phyloP scores from a whole-genome alignment of 805 yeast genomes.

The Yamadazyma takamatsuzukensis region DNA sequence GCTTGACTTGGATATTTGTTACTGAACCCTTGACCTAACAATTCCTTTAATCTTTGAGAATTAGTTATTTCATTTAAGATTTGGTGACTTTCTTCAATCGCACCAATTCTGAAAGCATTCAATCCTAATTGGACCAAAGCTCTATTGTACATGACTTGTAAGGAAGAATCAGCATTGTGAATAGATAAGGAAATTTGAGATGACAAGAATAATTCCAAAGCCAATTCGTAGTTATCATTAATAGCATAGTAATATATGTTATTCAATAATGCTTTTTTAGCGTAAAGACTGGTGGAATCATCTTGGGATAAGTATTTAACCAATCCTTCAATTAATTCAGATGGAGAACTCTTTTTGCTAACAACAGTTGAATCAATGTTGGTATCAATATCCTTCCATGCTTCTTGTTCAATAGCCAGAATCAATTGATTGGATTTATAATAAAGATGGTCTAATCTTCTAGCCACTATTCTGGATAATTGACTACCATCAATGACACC shows the following conservation, averaged over 20 bases:
- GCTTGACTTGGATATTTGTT: conserved; percentile 63
- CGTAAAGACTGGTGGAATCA: conserved; percentile 64
- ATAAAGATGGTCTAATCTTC: conserved; percentile 89
- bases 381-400: conserved; percentile 57
- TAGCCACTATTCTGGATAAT: conserved; percentile 68
- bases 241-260: conserved; percentile 90
- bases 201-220: conserved; percentile 82
- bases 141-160: conserved; percentile 93
- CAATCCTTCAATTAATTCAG: conserved; percentile 58
- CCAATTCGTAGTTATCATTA: conserved; percentile 76
- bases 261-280: conserved; percentile 79
- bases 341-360: conserved; percentile 35
- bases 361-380: conserved; percentile 25
- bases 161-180: conserved; percentile 75
- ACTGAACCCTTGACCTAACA: conserved; percentile 82
- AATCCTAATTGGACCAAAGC: conserved; percentile 94
- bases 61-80: conserved; percentile 83
- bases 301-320: conserved; percentile 56
- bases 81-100: conserved; percentile 82
- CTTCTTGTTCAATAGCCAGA: conserved; percentile 59
- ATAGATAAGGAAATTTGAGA: conserved; percentile 83
- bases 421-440: conserved; percentile 83
- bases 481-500: conserved; percentile 41
- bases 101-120: conserved; percentile 89
- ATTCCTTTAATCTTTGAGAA: conserved; percentile 81